Evolutionary conservation across 208 protist genomes (phyloP).

Genomic region (Leishmania tropica): DNA sequence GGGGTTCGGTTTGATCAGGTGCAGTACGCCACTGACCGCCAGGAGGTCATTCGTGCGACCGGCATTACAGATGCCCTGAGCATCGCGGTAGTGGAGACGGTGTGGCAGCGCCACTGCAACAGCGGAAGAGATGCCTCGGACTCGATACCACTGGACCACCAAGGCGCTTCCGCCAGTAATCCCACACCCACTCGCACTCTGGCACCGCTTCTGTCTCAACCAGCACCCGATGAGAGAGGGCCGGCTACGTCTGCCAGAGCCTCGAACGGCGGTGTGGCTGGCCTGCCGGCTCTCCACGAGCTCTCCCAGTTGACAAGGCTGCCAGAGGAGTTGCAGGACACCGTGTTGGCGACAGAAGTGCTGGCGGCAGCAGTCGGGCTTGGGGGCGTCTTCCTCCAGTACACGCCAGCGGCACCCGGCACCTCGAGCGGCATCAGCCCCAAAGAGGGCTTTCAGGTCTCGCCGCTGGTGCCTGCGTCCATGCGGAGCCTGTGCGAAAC

Average conservation of each 20-base stretch:
- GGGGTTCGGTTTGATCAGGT: constrained; percentile 79
- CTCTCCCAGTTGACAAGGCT: constrained; percentile 49
- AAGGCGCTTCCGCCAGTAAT: neutral
- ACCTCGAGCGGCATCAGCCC: neutral
- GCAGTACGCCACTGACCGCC: constrained; percentile 64
- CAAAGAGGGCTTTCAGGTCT: constrained; percentile 57
- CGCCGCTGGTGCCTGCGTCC: constrained; percentile 51
- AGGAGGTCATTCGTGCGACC: constrained; percentile 64
- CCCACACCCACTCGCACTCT: neutral
- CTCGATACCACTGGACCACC: neutral
- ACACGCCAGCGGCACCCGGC: constrained; percentile 3
- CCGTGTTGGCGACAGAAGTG: constrained; percentile 62
- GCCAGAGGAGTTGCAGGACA: constrained; percentile 86
- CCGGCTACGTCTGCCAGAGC: neutral
- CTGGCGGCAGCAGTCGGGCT: constrained; percentile 70
- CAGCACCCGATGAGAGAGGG: neutral
- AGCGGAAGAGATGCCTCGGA: neutral
- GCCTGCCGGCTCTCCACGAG: constrained; percentile 24
- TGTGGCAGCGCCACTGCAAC: constrained; percentile 55
- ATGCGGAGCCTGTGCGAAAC: constrained; percentile 77
- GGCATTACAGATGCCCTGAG: constrained; percentile 80
- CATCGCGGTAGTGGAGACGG: constrained; percentile 84
- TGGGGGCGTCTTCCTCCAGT: constrained; percentile 49
- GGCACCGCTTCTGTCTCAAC: constrained; percentile 16
- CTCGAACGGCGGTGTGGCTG: neutral